A percentile compares a stretch with the other conserved stretches of the same genome.
Conservation (phyloP, 345 rosid species). For the Jatropha curcas region DNA sequence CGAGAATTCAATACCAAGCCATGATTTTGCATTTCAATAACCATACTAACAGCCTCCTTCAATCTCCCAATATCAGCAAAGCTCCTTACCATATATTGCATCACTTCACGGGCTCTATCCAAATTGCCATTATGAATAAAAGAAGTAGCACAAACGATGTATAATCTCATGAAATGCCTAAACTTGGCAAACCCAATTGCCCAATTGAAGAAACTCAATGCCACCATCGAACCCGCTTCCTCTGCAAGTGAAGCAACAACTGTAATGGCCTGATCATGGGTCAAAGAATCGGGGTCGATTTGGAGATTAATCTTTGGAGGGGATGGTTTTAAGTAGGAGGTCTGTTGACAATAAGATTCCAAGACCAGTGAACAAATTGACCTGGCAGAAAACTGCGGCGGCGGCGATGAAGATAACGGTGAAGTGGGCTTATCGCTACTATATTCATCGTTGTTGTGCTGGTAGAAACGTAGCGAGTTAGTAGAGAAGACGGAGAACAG, state of each 20-base stretch:
- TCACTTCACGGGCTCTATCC: constrained; percentile 66
- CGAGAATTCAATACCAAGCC: constrained; percentile 47
- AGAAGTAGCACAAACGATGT: constrained; percentile 60
- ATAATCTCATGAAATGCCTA: constrained; percentile 76
- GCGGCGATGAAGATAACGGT: constrained; percentile 12
- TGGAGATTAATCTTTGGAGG: constrained; percentile 44
- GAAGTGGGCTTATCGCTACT: background rate
- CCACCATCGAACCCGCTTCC: constrained; percentile 83
- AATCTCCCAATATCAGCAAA: constrained; percentile 76
- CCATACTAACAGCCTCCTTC: constrained; percentile 65
- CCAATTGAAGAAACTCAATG: constrained; percentile 82
- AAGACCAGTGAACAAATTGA: constrained; percentile 56
- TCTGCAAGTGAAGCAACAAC: constrained; percentile 70
- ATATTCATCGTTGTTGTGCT: no score
- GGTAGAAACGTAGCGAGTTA: constrained; percentile 23
- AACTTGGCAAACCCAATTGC: constrained; percentile 52
- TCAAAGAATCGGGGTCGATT: constrained; percentile 47
- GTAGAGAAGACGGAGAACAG: constrained; percentile 26
- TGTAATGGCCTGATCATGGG: constrained; percentile 70
- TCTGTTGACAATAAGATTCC: constrained; percentile 48
- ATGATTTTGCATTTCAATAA: constrained; percentile 71
- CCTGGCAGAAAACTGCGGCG: constrained; percentile 51
- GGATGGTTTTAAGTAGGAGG: constrained; percentile 31
- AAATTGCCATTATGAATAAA: constrained; percentile 57
- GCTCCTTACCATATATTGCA: constrained; percentile 65